These are phyloP conservation scores for Leccinum angustisporum DNA, from an alignment of 1,284 basidiomycete genomes.

Conservation along the genomic window DNA sequence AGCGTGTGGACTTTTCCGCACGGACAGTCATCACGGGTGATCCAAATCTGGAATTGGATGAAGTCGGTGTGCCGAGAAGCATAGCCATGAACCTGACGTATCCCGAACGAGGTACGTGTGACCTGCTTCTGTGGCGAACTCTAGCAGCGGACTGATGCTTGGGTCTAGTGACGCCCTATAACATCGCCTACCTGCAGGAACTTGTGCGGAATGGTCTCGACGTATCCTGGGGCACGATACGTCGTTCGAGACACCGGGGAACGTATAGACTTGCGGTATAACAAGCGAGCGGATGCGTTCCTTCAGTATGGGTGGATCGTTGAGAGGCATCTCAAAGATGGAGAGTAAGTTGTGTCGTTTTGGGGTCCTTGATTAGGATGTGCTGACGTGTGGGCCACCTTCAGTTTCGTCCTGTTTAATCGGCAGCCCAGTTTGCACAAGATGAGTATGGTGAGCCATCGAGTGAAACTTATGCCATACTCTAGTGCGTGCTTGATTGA, in stretches of 20 bases:
- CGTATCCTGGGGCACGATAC: slow-evolving; percentile 96
- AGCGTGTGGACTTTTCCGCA: slow-evolving; percentile 99
- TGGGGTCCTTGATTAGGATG: not conserved
- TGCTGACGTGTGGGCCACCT: slow-evolving; percentile 6
- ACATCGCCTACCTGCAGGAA: slow-evolving; percentile 92
- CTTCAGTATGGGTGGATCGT: slow-evolving; percentile 99
- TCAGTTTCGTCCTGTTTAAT: slow-evolving; percentile 93
- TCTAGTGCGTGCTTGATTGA: slow-evolving; percentile 74
- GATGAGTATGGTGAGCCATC: slow-evolving; percentile 99
- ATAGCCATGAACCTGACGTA: slow-evolving; percentile 99
- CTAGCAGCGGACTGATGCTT: slow-evolving; percentile 1
- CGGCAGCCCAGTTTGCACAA: slow-evolving; percentile 98
- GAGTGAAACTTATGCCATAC: slow-evolving; percentile 97
- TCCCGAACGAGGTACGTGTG: slow-evolving; percentile 83
- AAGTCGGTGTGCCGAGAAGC: slow-evolving; percentile 96
- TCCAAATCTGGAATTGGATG: slow-evolving; percentile 94
- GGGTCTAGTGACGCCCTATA: slow-evolving; percentile 89
- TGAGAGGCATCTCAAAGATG: slow-evolving; percentile 95
- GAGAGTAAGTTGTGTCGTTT: slow-evolving; percentile 70
- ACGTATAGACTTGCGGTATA: slow-evolving; percentile 95
- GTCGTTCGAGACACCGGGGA: slow-evolving; percentile 98
- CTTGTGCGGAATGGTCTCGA: slow-evolving; percentile 93
- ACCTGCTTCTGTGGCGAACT: not conserved
- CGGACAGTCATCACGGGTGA: slow-evolving; percentile 99
- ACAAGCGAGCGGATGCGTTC: slow-evolving; percentile 96